Conservation (phyloP, 2,329 filamentous ascomycete species). For the Colletotrichum limetticola region DNA sequence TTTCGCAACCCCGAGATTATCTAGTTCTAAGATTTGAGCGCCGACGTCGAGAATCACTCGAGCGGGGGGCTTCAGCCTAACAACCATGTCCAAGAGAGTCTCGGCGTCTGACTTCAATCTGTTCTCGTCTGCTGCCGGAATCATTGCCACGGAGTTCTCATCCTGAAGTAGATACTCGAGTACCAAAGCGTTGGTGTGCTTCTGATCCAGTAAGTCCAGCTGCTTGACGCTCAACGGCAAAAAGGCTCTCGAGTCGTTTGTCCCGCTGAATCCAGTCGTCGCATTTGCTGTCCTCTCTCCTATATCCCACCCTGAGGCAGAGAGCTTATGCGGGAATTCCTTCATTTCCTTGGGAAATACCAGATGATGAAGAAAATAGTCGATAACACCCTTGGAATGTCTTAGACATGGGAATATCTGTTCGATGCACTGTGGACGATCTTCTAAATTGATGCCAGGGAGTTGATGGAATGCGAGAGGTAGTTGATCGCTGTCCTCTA, state of each 20-base stretch:
- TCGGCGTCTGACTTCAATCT: slow-evolving; percentile 46
- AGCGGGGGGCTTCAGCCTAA: slow-evolving; percentile 48
- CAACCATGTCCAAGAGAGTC: slow-evolving; percentile 44
- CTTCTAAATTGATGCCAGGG: slow-evolving; percentile 67
- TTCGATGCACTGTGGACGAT: slow-evolving; percentile 57
- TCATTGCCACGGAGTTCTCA: slow-evolving; percentile 57
- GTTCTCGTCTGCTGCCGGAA: slow-evolving; percentile 29
- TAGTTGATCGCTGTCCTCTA: slow-evolving; percentile 46
- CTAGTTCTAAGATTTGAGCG: slow-evolving; percentile 73
- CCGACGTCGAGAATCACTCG: slow-evolving; percentile 78
- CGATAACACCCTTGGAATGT: slow-evolving; percentile 63
- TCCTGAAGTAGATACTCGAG: slow-evolving; percentile 65
- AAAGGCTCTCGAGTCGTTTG: slow-evolving; percentile 69
- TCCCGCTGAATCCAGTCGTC: slow-evolving; percentile 77
- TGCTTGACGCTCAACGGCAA: slow-evolving; percentile 68
- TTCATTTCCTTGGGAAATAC: slow-evolving; percentile 72
- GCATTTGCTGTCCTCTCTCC: slow-evolving; percentile 56
- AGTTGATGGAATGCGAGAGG: slow-evolving; percentile 52
- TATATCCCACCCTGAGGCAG: slow-evolving; percentile 76
- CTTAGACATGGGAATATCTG: slow-evolving; percentile 64
- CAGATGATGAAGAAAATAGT: slow-evolving; percentile 70
- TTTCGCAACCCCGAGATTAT: slow-evolving; percentile 64
- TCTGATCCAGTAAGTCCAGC: slow-evolving; percentile 62
- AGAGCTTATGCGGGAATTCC: slow-evolving; percentile 72
- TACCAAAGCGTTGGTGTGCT: slow-evolving; percentile 76